Evolutionary conservation across 2,329 filamentous ascomycete species (phyloP), one percentile per base, ranked within the genome.

Genomic region (Penicillium freii): DNA sequence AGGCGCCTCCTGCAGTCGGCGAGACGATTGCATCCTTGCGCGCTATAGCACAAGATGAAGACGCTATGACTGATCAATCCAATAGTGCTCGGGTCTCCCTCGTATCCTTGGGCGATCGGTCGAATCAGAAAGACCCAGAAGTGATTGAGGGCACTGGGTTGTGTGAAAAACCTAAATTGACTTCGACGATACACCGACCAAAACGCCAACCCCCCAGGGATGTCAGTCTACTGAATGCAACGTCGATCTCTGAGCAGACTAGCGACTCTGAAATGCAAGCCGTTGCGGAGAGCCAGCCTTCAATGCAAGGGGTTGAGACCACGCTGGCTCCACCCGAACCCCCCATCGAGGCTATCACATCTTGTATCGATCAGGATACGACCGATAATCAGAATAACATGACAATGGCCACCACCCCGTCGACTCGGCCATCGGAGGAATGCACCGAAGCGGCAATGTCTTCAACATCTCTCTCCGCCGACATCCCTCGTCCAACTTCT

Each of bases 91-190:
- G 61, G 5, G 49, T 61, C 33, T 66, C 67, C 23, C 51, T 63
- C 19, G 62, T 65, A 38, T 66, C 67, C 33, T 36, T 66, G 19
- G 62, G 54, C 23, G 67, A 69, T 59, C 51, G 48, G 40, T 47
- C 60, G 15, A 54, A 64, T 52, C 54, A 42, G 17, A 54, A 65
- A 5, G 60, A 66, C 10, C 27, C 60, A 9, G 69, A 74, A 54
- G 51, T 70, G 4, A 69, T 75, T 39, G 72, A 74, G 58, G 72
- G 68, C 10, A 68, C 64, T 44, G 71, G 71, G 23, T 66, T 65
- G 54, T 61, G 61, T 36, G 71, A 73, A 48, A 68, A 69, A 54
- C 69, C 69, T 7, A 69, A 58, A 51, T 49, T 67, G 52, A 61
- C 63, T 25, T 65, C 59, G 49, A 60, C 64, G 19, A 61, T 67